Conservation (phyloP, 2,329 filamentous ascomycete species). For the Lanzia echinophila region DNA sequence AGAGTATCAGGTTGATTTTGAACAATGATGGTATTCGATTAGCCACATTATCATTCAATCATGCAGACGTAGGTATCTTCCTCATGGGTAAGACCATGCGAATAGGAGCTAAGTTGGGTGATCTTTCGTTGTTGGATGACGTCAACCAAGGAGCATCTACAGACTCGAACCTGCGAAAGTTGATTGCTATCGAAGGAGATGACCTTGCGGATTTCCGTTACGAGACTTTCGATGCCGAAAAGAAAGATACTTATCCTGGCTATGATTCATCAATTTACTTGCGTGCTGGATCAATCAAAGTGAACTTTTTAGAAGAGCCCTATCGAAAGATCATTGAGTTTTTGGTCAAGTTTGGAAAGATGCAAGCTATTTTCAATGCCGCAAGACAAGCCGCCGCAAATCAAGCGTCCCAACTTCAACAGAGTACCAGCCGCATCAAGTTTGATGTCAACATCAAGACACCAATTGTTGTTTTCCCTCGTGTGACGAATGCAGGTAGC, state of each 20-base stretch:
- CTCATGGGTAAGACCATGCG: conserved; percentile 80
- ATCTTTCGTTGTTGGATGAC: conserved; percentile 85
- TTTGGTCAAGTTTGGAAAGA: conserved; percentile 96
- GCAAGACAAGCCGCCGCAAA: conserved; percentile 90
- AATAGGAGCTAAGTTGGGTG: conserved; percentile 78
- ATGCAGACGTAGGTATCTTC: conserved; percentile 86
- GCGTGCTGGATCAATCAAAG: conserved; percentile 87
- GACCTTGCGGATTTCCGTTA: conserved; percentile 96
- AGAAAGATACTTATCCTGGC: conserved; percentile 71
- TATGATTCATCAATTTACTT: conserved; percentile 91
- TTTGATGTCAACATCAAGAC: conserved; percentile 93
- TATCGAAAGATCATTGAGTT: conserved; percentile 98
- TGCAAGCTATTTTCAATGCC: conserved; percentile 98
- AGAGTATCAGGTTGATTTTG: conserved; percentile 86
- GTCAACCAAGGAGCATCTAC: conserved; percentile 83
- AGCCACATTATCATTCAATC: conserved; percentile 86
- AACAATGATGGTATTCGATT: conserved; percentile 97
- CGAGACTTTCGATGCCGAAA: conserved; percentile 79
- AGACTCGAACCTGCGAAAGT: conserved; percentile 71
- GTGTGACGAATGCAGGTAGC: conserved; percentile 62
- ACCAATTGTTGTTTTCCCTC: conserved; percentile 91
- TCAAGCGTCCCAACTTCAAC: conserved; percentile 87
- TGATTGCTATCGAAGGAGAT: conserved; percentile 92
- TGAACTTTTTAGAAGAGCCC: conserved; percentile 95
- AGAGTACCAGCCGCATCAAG: conserved; percentile 83